These are phyloP conservation scores for Cercospora beticola DNA, from an alignment of 2,329 filamentous ascomycete species.

Conservation along the genomic window DNA sequence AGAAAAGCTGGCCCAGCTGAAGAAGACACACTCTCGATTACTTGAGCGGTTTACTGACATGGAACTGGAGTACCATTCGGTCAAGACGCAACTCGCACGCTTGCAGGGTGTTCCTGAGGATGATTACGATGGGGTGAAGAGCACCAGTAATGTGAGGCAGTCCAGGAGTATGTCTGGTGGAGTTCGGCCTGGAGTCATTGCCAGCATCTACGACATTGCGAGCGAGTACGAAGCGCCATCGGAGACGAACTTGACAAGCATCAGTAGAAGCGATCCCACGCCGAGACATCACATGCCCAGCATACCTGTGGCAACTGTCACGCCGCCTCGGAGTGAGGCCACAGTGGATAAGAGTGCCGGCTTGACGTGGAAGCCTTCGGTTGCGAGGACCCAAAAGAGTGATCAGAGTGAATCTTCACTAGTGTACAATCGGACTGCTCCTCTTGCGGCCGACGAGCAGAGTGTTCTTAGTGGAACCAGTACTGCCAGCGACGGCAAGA, in stretches of 20 bases:
- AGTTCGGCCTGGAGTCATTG: conserved; percentile 23
- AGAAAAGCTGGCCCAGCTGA: conserved; percentile 50
- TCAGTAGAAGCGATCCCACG: conserved; percentile 30
- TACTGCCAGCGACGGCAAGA: conserved; percentile 35
- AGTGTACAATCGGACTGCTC: conserved; percentile 34
- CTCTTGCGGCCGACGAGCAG: conserved; percentile 32
- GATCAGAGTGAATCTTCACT: conserved; percentile 27
- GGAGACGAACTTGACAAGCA: conserved; percentile 14
- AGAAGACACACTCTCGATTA: conserved; percentile 54
- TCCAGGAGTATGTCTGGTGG: conserved; percentile 22
- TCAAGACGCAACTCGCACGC: conserved; percentile 31
- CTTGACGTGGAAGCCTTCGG: conserved; percentile 30
- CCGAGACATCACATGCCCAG: conserved; percentile 13
- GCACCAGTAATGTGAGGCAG: conserved; percentile 9
- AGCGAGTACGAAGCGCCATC: conserved; percentile 25
- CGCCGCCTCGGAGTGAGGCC: conserved; percentile 26
- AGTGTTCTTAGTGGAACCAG: conserved; percentile 34
- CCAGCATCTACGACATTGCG: conserved; percentile 27
- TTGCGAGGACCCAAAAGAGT: conserved; percentile 15
- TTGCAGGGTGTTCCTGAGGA: conserved; percentile 21
- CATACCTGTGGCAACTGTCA: conserved; percentile 19
- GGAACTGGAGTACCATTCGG: conserved; percentile 36
- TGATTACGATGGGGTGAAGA: conserved; percentile 6
- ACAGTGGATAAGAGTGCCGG: conserved; percentile 25
- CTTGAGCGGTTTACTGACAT: conserved; percentile 53